These are phyloP conservation scores for Chrysoporthe austroafricana DNA, from an alignment of 2,329 filamentous ascomycete genomes.

Conservation along the genomic window DNA sequence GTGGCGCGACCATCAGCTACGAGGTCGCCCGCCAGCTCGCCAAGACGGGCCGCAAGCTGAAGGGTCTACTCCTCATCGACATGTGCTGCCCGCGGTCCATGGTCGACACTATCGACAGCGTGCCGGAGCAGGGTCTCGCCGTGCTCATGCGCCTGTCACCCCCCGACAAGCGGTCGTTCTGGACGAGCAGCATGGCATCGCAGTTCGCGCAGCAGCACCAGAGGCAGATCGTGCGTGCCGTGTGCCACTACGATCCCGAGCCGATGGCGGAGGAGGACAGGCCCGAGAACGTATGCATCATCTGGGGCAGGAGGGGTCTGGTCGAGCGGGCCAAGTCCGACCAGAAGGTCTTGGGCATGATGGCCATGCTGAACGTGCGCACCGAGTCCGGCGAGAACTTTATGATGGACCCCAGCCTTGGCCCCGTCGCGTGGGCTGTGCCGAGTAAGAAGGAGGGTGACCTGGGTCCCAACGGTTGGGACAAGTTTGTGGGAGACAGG, in stretches of 20 bases:
- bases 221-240: constrained; percentile 23
- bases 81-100: constrained; percentile 30
- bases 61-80: constrained; percentile 33
- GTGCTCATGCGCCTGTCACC: constrained; percentile 21
- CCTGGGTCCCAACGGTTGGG: constrained; percentile 26
- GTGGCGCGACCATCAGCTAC: constrained; percentile 34
- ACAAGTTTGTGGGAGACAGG: constrained; percentile 19
- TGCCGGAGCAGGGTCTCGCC: constrained; percentile 22
- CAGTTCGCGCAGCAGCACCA: constrained; percentile 25
- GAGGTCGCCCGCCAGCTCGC: constrained; percentile 33
- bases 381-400: constrained; percentile 22
- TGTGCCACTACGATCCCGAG: constrained; percentile 23
- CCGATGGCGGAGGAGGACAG: constrained; percentile 17
- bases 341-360: constrained; percentile 24
- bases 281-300: constrained; percentile 16
- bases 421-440: constrained; percentile 22
- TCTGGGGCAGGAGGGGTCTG: constrained; percentile 22
- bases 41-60: constrained; percentile 28
- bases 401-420: constrained; percentile 26
- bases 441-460: constrained; percentile 24
- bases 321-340: constrained; percentile 24
- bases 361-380: constrained; percentile 19
- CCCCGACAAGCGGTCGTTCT: constrained; percentile 21
- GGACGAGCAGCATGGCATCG: constrained; percentile 23
- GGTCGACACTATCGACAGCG: constrained; percentile 23